Percentiles rank a stretch among this genome's conserved stretches.
phyloP scores from a whole-genome alignment of 345 rosid species.

The Pistacia vera region DNA sequence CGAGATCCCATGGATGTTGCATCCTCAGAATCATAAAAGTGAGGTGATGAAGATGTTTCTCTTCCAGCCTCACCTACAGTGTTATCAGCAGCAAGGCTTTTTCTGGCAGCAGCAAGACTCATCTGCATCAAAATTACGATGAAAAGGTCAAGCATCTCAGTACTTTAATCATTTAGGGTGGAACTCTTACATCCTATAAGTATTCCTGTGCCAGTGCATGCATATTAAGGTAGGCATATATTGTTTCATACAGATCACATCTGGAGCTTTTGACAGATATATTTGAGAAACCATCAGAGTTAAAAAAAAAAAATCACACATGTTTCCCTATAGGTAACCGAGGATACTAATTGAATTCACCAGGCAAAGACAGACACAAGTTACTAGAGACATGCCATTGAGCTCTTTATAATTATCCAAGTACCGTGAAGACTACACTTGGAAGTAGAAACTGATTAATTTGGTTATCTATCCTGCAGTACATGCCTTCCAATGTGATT shows the following conservation, averaged over 20 bases:
- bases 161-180: not conserved
- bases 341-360: no score
- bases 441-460: not conserved
- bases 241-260: not conserved
- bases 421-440: not conserved
- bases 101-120: constrained; percentile 81
- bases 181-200: not conserved
- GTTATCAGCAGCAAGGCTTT: constrained; percentile 64
- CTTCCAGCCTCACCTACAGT: constrained; percentile 50
- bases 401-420: no score
- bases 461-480: not conserved
- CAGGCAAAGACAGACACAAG: no score
- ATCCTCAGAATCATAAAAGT: constrained; percentile 70
- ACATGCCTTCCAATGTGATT: not conserved
- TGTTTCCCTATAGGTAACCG: not conserved
- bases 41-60: constrained; percentile 61
- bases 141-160: not conserved
- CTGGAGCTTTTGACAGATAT: not conserved
- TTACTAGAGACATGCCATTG: no score
- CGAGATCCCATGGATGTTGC: constrained; percentile 54
- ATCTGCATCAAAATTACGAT: constrained; percentile 42
- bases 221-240: not conserved
- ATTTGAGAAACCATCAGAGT: not conserved
- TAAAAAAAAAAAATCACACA: not conserved
- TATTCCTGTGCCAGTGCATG: not conserved